A percentile compares a stretch with the other conserved stretches of the same genome.
Conservation (phyloP, 2,329 filamentous ascomycete genomes). For the Penicillium hordei region DNA sequence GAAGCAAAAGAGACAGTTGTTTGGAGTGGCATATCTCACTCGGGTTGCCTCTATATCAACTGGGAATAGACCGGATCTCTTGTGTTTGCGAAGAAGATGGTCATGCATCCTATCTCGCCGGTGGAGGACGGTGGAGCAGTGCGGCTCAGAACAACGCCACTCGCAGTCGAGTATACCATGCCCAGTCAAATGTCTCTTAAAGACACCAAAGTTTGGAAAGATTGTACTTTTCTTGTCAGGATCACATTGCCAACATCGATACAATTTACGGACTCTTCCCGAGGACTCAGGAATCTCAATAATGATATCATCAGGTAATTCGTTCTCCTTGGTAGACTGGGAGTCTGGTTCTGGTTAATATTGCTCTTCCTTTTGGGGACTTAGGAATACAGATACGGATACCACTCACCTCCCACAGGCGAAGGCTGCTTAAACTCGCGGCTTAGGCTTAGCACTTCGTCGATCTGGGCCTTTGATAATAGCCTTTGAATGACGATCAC, state of each 20-base stretch:
- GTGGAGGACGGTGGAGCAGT: fast-evolving
- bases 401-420: conserved; percentile 30
- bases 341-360: background rate
- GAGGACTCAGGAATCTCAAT: no score
- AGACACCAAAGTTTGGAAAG: background rate
- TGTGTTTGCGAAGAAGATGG: background rate
- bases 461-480: conserved; percentile 87
- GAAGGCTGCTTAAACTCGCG: conserved; percentile 54
- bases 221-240: background rate
- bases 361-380: background rate
- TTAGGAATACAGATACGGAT: conserved; percentile 14
- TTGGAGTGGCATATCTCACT: background rate
- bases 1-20: background rate
- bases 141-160: background rate
- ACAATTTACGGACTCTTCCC: background rate
- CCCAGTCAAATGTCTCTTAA: background rate
- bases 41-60: background rate
- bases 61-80: background rate
- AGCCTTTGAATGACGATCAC: conserved; percentile 79
- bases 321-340: background rate
- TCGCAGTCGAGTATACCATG: background rate
- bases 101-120: background rate
- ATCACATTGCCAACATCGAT: background rate
- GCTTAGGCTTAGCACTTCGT: conserved; percentile 80
- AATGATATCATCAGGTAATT: background rate